Evolutionary conservation across 306 rosid genomes (phyloP).

Genomic region (Echinosophora koreensis): DNA sequence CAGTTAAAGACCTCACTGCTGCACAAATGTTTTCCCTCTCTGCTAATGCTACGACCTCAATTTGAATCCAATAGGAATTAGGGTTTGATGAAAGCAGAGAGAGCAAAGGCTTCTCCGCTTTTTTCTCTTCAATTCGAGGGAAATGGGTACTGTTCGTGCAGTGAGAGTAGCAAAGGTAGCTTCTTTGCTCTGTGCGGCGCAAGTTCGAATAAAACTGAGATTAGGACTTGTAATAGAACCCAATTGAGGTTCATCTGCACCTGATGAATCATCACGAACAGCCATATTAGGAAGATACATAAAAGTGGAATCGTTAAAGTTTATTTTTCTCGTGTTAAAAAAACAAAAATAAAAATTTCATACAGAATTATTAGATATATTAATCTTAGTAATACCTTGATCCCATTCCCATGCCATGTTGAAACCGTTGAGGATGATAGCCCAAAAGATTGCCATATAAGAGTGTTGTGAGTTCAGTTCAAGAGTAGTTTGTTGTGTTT

Average conservation of each 20-base stretch:
- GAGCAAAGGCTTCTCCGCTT: too few relatives aligned
- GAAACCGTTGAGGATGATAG: too few relatives aligned
- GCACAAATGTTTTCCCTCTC: too few relatives aligned
- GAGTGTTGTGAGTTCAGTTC: too few relatives aligned
- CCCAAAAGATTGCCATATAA: too few relatives aligned
- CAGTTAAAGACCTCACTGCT: too few relatives aligned
- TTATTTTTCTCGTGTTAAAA: not conserved
- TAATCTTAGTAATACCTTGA: not conserved
- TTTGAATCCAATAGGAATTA: too few relatives aligned
- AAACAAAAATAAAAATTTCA: not conserved
- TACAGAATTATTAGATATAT: too few relatives aligned
- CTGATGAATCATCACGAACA: slow-evolving; percentile 32
- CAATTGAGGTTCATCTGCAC: slow-evolving; percentile 35
- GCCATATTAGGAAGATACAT: slow-evolving; percentile 42
- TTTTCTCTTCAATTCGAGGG: not conserved
- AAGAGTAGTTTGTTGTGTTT: too few relatives aligned
- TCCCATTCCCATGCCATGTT: too few relatives aligned
- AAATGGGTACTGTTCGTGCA: not conserved
- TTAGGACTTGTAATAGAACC: not conserved
- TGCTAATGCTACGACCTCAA: too few relatives aligned
- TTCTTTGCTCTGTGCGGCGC: slow-evolving; percentile 25
- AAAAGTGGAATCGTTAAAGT: not conserved
- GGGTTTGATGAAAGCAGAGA: too few relatives aligned
- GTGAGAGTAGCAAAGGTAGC: not conserved
- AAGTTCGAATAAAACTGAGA: slow-evolving; percentile 1